Evolutionary conservation across 495 filamentous ascomycete genomes (phyloP).

Genomic region (Umbilicaria muhlenbergii): DNA sequence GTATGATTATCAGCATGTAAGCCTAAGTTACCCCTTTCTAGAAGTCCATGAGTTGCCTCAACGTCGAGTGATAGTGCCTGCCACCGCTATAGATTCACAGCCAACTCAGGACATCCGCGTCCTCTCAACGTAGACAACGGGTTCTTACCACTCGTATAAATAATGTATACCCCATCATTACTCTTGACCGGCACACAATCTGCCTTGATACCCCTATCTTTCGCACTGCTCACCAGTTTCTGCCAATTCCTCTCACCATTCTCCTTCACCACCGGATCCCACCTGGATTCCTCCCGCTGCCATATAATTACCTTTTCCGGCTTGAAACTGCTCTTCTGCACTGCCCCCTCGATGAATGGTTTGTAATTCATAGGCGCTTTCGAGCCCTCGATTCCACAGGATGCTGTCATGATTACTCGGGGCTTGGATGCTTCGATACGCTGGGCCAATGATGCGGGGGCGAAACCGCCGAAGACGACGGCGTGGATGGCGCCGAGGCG

Average conservation of each 20-base stretch:
- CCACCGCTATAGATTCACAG: too few relatives aligned
- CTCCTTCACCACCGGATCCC: constrained; percentile 47
- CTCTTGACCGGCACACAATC: constrained; percentile 62
- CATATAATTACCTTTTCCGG: constrained; percentile 57
- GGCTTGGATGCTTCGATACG: constrained; percentile 73
- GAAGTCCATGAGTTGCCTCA: too few relatives aligned
- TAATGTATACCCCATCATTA: constrained; percentile 71
- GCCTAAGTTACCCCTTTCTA: not conserved
- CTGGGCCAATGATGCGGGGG: constrained; percentile 65
- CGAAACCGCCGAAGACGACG: constrained; percentile 89
- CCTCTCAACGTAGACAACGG: not conserved
- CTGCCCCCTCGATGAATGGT: constrained; percentile 53
- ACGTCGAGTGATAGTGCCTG: too few relatives aligned
- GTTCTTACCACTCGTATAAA: constrained; percentile 56
- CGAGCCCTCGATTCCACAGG: constrained; percentile 78
- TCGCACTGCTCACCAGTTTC: constrained; percentile 50
- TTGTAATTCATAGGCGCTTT: constrained; percentile 62
- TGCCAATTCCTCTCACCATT: constrained; percentile 68
- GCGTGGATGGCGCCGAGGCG: constrained; percentile 80
- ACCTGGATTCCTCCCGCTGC: constrained; percentile 60
- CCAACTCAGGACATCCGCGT: too few relatives aligned
- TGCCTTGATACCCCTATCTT: constrained; percentile 44
- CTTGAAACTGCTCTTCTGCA: constrained; percentile 41
- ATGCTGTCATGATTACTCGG: constrained; percentile 66
- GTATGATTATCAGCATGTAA: constrained; percentile 1